Evolutionary conservation across 2,329 filamentous ascomycete genomes (phyloP), one percentile per base, ranked within the genome.

Genomic region (Lachnellula suecica): DNA sequence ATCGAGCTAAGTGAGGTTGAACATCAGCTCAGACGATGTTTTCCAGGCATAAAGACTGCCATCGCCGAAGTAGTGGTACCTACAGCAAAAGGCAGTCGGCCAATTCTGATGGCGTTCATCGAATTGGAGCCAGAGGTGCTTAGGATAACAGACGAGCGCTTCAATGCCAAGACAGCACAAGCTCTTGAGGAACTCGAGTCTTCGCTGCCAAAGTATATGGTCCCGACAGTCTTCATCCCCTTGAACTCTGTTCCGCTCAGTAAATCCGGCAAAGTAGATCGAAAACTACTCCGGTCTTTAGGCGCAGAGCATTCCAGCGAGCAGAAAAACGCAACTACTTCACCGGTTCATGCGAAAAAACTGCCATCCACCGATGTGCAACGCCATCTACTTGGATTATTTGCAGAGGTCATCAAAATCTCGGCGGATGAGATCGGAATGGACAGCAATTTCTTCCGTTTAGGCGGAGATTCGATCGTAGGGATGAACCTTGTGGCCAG

Each of bases 1-100:
- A 78, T 86, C 49, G 87, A 84, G 68, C 72, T 84, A 46, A 75
- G 70, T 10, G 77, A 74, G 64, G 76, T 75, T 50, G 78, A 72
- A 63, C 27, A 29, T 13, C 27, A n/a, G n/a, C n/a, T n/a, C n/a
- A n/a, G 19, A 38, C 47, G 10, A 44, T 34, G 24, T 13, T 29
- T 29, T 6, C 15, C 24, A 40, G 47, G 27, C 47, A 17, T 24
- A 37, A 13, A 10, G 8, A 19, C 5, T 24, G 11, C 13, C 15
- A 29, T 49, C 10, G 29, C 44, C 9, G 38, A 38, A 11, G 27
- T 44, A 22, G 15, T 49, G 20, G n/a, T n/a, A n/a, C n/a, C n/a
- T n/a, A 13, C 47, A 2, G 6, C 37, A 13, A 44, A 20, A 22
- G 38, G 23, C 7, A 17, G 17, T 17, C n/a, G 13, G 27, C 27